These are phyloP conservation scores for Silene latifolia DNA, from an alignment of 148 eudicot genomes.

Conservation along the genomic window DNA sequence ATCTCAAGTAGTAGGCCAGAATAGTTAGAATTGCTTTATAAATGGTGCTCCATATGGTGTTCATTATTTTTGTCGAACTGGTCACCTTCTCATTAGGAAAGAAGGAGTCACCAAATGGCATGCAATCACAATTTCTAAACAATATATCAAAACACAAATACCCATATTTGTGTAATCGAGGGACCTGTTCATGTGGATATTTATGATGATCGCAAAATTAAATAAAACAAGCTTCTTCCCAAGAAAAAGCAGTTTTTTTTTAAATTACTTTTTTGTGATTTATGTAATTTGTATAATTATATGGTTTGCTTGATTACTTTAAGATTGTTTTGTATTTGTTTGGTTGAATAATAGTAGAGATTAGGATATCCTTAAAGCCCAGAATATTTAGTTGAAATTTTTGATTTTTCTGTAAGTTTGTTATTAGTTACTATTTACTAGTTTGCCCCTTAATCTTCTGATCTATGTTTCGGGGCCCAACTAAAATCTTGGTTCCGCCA, in stretches of 20 bases:
- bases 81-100: no score
- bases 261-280: not conserved
- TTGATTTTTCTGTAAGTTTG: no score
- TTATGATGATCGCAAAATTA: constrained; percentile 46
- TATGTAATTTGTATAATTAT: not conserved
- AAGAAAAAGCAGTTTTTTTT: constrained; percentile 58
- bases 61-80: no score
- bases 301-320: not conserved
- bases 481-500: no score
- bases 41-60: no score
- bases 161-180: not conserved
- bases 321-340: no score
- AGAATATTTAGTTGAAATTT: no score
- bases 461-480: no score
- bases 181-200: not conserved
- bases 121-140: not conserved
- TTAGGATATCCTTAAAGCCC: no score
- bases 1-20: not conserved
- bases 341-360: not conserved
- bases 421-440: no score
- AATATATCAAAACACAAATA: not conserved
- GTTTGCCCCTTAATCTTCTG: no score
- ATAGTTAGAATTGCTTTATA: not conserved
- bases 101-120: not conserved
- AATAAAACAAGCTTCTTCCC: constrained; percentile 91